Evolutionary conservation across 768 basidiomycete genomes (phyloP), one percentile per base, ranked within the genome.

Genomic region (Mycena belliarum): DNA sequence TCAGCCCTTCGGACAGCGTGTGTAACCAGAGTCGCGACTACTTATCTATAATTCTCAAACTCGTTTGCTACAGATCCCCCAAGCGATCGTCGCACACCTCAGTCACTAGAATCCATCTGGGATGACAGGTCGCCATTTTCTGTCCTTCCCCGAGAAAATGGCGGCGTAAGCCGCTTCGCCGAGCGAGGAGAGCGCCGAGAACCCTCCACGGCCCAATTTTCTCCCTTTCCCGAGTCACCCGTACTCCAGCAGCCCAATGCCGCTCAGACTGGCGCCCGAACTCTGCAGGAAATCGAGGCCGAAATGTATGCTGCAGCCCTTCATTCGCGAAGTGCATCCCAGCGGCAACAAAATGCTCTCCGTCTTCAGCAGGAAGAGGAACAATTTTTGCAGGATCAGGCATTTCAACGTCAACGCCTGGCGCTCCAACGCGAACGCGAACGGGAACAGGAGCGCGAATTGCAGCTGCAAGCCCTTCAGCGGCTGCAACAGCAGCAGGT

Each of bases 91-190:
- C 66, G 77, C 48, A 70, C 72, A 49, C 69, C 71, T 9, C 73
- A 79, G 38, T 85, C 86, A 20, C 75, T 88, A 35, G 88, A 91
- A 64, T 82, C 89, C 15, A 84, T 91, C 66, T 93, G 91, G 91
- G 86, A 89, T 51, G 87, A 92, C 75, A 88, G 82, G 69, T 90
- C 89, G 12, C 82, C 83, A 0, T 88, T 89, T 68, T 88, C 88
- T 33, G 77, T 86, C 48, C 77, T 92, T 59, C 80, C 86, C 38
- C 77, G 82, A 35, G 60, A 71, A 53, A 85, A 82, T 65, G 83
- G 85, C 65, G 83, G 85, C 49, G 66, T 73, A 15, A 69, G 69
- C 63, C 81, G 81, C 60, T 68, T 78, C 23, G 61, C 70, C 23
- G 71, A 75, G 25, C 71, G 71, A 52, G 75, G 71, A 52, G 75